phyloP scores from a whole-genome alignment of 78 protist genomes.

The Diacronema lutheri region DNA sequence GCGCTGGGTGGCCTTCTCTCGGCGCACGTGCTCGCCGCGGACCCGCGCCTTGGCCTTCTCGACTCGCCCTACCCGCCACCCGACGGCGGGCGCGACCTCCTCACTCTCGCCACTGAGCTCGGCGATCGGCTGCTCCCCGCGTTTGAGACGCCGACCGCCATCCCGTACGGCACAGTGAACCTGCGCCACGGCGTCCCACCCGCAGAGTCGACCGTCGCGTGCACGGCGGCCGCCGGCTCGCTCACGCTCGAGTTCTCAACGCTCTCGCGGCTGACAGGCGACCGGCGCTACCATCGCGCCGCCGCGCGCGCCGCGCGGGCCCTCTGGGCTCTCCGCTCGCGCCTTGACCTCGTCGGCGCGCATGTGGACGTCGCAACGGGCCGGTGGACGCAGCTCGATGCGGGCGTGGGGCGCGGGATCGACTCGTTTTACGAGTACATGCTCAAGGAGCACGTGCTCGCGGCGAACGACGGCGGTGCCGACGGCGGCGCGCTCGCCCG shows the following conservation, averaged over 20 bases:
- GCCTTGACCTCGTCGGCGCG: slow-evolving; percentile 67
- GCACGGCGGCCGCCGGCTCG: slow-evolving; percentile 86
- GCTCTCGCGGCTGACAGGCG: slow-evolving; percentile 52
- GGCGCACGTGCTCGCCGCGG: slow-evolving; percentile 34
- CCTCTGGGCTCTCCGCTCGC: slow-evolving; percentile 28
- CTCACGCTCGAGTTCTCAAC: slow-evolving; percentile 77
- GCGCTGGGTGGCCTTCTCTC: slow-evolving; percentile 82
- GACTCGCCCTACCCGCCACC: neutral
- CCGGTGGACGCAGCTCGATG: slow-evolving; percentile 71
- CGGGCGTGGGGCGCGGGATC: slow-evolving; percentile 76
- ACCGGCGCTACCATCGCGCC: slow-evolving; percentile 36
- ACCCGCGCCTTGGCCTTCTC: neutral
- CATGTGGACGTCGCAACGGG: slow-evolving; percentile 71
- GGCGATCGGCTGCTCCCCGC: slow-evolving; percentile 81
- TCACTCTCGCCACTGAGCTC: slow-evolving; percentile 72
- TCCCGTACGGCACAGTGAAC: slow-evolving; percentile 77
- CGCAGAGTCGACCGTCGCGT: slow-evolving; percentile 53
- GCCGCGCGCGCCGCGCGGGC: slow-evolving; percentile 55
- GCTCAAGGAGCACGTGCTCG: slow-evolving; percentile 33
- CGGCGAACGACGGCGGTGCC: slow-evolving; percentile 41
- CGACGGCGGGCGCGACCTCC: slow-evolving; percentile 37
- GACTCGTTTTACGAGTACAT: slow-evolving; percentile 88
- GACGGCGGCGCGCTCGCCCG: slow-evolving; percentile 35
- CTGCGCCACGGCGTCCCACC: slow-evolving; percentile 69
- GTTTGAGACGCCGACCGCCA: slow-evolving; percentile 86